Conservation (phyloP, 306 rosid genomes). For the Albizia julibrissin region DNA sequence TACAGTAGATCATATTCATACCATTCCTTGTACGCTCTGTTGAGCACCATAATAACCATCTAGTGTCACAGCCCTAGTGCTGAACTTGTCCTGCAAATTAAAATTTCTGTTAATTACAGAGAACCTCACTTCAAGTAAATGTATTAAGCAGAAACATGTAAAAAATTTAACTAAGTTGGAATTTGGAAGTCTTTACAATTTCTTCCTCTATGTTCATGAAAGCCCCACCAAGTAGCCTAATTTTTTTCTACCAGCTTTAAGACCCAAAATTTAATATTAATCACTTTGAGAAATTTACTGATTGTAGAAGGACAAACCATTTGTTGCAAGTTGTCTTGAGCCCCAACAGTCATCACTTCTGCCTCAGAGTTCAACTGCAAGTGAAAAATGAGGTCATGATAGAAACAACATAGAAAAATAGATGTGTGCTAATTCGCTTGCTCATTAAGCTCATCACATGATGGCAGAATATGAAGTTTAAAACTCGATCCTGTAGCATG, state of each 20-base stretch:
- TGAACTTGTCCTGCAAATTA: constrained; percentile 78
- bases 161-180: constrained; percentile 20
- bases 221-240: constrained; percentile 5
- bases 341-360: constrained; percentile 73
- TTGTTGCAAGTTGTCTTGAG: constrained; percentile 90
- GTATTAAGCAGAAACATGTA: constrained; percentile 16
- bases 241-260: constrained; percentile 1
- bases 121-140: constrained; percentile 18
- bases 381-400: constrained; percentile 35
- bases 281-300: constrained; percentile 19
- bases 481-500: neutral
- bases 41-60: constrained; percentile 88
- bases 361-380: constrained; percentile 77
- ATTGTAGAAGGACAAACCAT: constrained; percentile 66
- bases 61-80: constrained; percentile 73
- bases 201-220: constrained; percentile 10
- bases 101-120: constrained; percentile 29
- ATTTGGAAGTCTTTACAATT: constrained; percentile 14
- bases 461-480: neutral
- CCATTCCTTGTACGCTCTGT: constrained; percentile 91
- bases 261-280: constrained; percentile 19
- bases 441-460: neutral
- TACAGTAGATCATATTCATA: constrained; percentile 38
- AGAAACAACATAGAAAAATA: neutral
- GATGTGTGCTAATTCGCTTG: neutral